Conservation (phyloP, 768 basidiomycete genomes). For the Sistotremastrum suecicum region DNA sequence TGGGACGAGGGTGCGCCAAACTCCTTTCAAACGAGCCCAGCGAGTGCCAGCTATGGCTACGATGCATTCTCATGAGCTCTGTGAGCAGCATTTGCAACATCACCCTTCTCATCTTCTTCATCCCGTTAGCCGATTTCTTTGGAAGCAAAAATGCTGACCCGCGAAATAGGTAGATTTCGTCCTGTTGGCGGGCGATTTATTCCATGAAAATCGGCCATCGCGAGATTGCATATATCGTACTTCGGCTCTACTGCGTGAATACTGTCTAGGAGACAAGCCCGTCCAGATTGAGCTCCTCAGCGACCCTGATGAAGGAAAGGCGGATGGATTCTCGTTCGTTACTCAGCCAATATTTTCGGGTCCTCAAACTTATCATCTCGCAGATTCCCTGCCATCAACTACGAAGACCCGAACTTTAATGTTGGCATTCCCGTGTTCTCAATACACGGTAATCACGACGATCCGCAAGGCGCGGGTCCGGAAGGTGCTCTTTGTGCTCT, state of each 20-base stretch:
- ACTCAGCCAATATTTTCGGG: too few relatives aligned
- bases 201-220: constrained; percentile 95
- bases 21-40: background rate
- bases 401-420: constrained; percentile 93
- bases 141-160: background rate
- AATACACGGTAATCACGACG: constrained; percentile 98
- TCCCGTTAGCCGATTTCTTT: background rate
- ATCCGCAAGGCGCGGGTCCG: constrained; percentile 90
- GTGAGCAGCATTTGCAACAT: constrained; percentile 3
- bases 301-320: constrained; percentile 84
- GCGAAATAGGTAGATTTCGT: constrained; percentile 77
- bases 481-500: constrained; percentile 93
- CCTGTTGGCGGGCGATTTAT: constrained; percentile 88
- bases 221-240: constrained; percentile 81
- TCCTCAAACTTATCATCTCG: background rate
- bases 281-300: constrained; percentile 86
- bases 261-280: constrained; percentile 77
- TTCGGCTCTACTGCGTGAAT: constrained; percentile 81
- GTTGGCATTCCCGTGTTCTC: constrained; percentile 96
- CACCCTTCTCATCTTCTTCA: background rate
- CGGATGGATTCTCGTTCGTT: constrained; percentile 69
- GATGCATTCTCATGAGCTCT: background rate
- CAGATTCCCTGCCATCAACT: constrained; percentile 94
- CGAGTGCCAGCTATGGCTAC: too few relatives aligned
- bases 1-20: background rate